Conservation (phyloP, 805 yeast species). For the Sungouiozyma ichnusensis region DNA sequence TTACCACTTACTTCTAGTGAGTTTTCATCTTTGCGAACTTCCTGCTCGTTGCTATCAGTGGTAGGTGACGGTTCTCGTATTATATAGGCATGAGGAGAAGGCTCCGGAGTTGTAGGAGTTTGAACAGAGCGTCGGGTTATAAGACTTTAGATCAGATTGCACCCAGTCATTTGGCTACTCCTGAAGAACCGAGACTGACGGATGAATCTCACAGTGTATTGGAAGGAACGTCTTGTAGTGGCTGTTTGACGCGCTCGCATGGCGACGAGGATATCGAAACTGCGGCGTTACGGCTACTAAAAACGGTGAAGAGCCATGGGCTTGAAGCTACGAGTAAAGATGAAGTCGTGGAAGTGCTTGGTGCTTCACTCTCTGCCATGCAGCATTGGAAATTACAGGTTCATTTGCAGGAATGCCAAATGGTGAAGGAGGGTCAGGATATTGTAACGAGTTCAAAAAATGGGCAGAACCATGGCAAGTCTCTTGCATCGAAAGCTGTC, state of each 20-base stretch:
- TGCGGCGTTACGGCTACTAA: background rate
- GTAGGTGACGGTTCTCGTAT: too few relatives aligned
- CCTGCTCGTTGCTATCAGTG: too few relatives aligned
- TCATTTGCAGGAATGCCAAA: slow-evolving; percentile 13
- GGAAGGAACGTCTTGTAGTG: background rate
- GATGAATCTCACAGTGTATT: background rate
- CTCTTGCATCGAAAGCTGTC: too few relatives aligned
- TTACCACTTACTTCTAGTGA: too few relatives aligned
- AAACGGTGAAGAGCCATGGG: slow-evolving; percentile 2
- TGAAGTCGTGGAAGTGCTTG: slow-evolving; percentile 17
- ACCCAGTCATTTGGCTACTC: background rate
- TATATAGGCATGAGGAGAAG: background rate
- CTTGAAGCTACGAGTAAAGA: slow-evolving; percentile 1
- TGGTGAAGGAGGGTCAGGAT: background rate
- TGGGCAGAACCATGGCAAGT: too few relatives aligned
- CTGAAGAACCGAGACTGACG: background rate
- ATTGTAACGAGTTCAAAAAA: too few relatives aligned
- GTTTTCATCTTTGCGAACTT: too few relatives aligned
- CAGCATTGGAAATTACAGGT: slow-evolving; percentile 28
- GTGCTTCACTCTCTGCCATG: slow-evolving; percentile 19
- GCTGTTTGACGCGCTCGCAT: background rate
- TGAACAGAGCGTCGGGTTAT: too few relatives aligned
- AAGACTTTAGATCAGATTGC: background rate
- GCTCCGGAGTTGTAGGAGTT: background rate
- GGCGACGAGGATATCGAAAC: background rate